phyloP scores from a whole-genome alignment of 2,329 filamentous ascomycete genomes.

The Alternaria triticina region DNA sequence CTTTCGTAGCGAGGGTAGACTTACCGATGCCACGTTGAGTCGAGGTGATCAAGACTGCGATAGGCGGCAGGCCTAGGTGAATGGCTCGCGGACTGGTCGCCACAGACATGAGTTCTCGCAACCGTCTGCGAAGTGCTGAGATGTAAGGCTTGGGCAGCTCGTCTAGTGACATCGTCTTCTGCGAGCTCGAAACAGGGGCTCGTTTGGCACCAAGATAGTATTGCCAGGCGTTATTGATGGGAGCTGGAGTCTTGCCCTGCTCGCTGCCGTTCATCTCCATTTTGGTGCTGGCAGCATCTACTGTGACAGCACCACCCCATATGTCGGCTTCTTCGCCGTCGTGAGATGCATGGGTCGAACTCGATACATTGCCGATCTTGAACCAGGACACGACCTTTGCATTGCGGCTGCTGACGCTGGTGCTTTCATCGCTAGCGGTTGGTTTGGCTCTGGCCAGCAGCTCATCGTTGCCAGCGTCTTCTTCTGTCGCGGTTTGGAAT shows the following conservation, averaged over 20 bases:
- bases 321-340: slow-evolving; percentile 69
- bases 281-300: slow-evolving; percentile 84
- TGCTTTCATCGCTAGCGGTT: slow-evolving; percentile 28
- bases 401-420: slow-evolving; percentile 17
- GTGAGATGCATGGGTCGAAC: slow-evolving; percentile 58
- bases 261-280: slow-evolving; percentile 92
- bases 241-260: slow-evolving; percentile 78
- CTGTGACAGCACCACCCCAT: slow-evolving; percentile 86
- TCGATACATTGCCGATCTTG: slow-evolving; percentile 72
- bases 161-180: slow-evolving; percentile 59
- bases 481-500: slow-evolving; percentile 74
- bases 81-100: slow-evolving; percentile 88
- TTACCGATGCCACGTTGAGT: slow-evolving; percentile 95
- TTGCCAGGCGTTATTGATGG: slow-evolving; percentile 79
- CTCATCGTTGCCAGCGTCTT: slow-evolving; percentile 66
- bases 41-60: slow-evolving; percentile 87
- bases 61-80: slow-evolving; percentile 83
- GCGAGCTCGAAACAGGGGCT: slow-evolving; percentile 63
- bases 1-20: slow-evolving; percentile 74
- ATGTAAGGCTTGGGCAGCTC: slow-evolving; percentile 53
- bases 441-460: slow-evolving; percentile 58
- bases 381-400: slow-evolving; percentile 80
- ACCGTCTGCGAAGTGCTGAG: slow-evolving; percentile 61
- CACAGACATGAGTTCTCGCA: slow-evolving; percentile 85
- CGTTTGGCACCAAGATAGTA: slow-evolving; percentile 85